Conservation (phyloP, 1,139 yeast species). For the Yamadazyma diddensiae region DNA sequence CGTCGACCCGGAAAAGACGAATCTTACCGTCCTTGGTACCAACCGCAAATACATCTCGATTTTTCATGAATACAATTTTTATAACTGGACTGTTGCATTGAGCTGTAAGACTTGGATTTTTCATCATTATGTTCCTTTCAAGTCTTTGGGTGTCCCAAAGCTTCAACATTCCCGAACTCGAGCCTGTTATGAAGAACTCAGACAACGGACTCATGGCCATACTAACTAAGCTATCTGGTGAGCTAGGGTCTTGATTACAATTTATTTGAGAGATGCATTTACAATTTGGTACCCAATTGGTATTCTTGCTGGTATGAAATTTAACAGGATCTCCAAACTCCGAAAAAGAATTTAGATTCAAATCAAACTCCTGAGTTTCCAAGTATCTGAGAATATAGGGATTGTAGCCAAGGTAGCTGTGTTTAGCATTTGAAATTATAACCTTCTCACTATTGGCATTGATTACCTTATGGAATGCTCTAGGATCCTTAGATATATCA, state of each 20-base stretch:
- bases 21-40: conserved; percentile 65
- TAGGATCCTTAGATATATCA: conserved; percentile 13
- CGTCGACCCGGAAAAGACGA: conserved; percentile 55
- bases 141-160: conserved; percentile 76
- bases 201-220: conserved; percentile 60
- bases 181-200: conserved; percentile 72
- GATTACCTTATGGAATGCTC: conserved; percentile 29
- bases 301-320: conserved; percentile 6
- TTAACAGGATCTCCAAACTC: conserved; percentile 55
- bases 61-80: conserved; percentile 51
- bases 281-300: conserved; percentile 37
- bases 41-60: conserved; percentile 65
- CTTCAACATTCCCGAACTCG: conserved; percentile 66
- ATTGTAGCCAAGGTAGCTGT: conserved; percentile 67
- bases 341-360: conserved; percentile 56
- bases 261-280: conserved; percentile 53
- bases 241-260: conserved; percentile 17
- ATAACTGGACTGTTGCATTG: conserved; percentile 49
- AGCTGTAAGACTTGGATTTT: conserved; percentile 48
- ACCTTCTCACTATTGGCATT: conserved; percentile 33
- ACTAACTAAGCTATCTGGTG: conserved; percentile 46
- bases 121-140: conserved; percentile 61
- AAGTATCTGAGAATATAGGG: conserved; percentile 61
- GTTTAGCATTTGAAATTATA: conserved; percentile 38
- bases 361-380: conserved; percentile 50